Evolutionary conservation across 257 asterid species (phyloP).

Genomic region (Solanum sitiens): DNA sequence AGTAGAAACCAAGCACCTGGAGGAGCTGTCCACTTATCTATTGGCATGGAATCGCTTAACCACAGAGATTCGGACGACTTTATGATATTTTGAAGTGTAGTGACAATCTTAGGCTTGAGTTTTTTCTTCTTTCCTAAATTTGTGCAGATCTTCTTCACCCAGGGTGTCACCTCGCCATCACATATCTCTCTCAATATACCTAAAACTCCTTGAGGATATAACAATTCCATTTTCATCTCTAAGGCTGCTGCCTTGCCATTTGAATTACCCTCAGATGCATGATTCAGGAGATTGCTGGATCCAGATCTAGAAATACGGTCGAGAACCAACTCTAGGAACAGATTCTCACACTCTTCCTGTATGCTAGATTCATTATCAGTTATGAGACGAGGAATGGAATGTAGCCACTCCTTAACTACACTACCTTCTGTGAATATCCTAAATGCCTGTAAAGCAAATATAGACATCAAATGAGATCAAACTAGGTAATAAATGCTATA

Average conservation of each 20-base stretch:
- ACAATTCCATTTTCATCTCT: conserved; percentile 21
- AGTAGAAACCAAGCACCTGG: conserved; percentile 93
- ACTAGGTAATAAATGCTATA: not conserved
- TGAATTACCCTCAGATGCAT: conserved; percentile 12
- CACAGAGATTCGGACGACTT: conserved; percentile 57
- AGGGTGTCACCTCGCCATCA: conserved; percentile 76
- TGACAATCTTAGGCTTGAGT: conserved; percentile 49
- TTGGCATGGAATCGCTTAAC: conserved; percentile 40
- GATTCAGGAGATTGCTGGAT: conserved; percentile 15
- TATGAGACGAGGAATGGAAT: conserved; percentile 70
- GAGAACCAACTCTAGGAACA: conserved; percentile 72
- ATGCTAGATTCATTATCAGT: conserved; percentile 84
- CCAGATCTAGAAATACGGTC: conserved; percentile 52
- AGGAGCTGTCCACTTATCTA: conserved; percentile 93
- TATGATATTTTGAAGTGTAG: conserved; percentile 67
- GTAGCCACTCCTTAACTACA: conserved; percentile 83
- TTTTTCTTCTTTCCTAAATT: conserved; percentile 83
- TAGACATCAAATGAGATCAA: not conserved
- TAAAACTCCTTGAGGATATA: conserved; percentile 35
- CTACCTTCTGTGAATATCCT: conserved; percentile 38
- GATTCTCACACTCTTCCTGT: conserved; percentile 90
- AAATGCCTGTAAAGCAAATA: conserved; percentile 52
- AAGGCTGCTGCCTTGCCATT: conserved; percentile 11
- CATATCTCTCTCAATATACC: conserved; percentile 53
- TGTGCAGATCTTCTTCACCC: conserved; percentile 85